Evolutionary conservation across 1,284 basidiomycete genomes (phyloP).

Genomic region (Salmacisia buchloeana): DNA sequence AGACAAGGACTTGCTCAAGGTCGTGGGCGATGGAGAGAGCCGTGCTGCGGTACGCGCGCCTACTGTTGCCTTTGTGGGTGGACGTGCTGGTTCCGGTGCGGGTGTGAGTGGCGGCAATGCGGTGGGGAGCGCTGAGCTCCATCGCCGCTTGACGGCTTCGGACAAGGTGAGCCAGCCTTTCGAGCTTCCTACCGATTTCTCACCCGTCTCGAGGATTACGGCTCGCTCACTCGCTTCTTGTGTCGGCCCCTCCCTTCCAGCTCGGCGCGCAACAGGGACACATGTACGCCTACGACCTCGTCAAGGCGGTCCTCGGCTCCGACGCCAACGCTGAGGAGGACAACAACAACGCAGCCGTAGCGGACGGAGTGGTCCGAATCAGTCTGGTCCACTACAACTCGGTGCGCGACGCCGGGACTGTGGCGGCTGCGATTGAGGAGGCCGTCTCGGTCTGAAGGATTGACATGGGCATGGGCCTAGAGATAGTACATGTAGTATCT

Average conservation of each 20-base stretch:
- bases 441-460: constrained; percentile 23
- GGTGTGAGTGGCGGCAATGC: constrained; percentile 52
- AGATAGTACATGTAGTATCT: constrained; percentile 24
- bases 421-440: constrained; percentile 55
- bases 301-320: too few species aligned
- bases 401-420: constrained; percentile 63
- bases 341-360: too few species aligned
- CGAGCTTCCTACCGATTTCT: neutral
- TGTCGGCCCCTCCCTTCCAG: constrained; percentile 54
- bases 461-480: neutral
- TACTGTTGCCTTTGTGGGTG: constrained; percentile 65
- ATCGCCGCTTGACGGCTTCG: constrained; percentile 54
- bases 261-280: constrained; percentile 72
- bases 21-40: constrained; percentile 58
- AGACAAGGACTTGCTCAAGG: constrained; percentile 56
- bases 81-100: too few species aligned
- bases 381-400: constrained; percentile 78
- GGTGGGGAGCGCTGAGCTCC: constrained; percentile 61
- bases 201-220: neutral
- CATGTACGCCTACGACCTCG: constrained; percentile 68
- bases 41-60: constrained; percentile 55
- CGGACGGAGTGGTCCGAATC: constrained; percentile 66
- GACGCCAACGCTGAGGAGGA: too few species aligned
- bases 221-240: neutral
- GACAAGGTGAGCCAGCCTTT: constrained; percentile 57